A percentile compares a stretch with the other conserved stretches of the same genome.
phyloP scores from a whole-genome alignment of 768 basidiomycete species.

The Calocybe cyanea region DNA sequence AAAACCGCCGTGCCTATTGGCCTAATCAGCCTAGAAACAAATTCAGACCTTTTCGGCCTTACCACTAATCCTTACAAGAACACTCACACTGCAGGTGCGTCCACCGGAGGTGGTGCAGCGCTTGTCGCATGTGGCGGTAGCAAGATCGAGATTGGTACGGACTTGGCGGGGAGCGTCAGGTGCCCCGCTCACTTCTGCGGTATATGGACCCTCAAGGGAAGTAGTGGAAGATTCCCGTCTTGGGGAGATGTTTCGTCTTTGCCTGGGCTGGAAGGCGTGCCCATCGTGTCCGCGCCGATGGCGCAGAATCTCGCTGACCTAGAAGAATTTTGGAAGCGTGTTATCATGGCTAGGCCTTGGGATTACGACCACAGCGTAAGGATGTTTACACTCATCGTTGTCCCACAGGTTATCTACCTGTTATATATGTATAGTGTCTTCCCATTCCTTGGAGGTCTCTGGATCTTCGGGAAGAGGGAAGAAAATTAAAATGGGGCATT shows the following conservation, averaged over 20 bases:
- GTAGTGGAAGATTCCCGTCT: slow-evolving; percentile 52
- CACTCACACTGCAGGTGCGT: slow-evolving; percentile 54
- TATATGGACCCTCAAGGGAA: slow-evolving; percentile 60
- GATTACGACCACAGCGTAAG: slow-evolving; percentile 58
- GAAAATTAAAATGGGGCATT: slow-evolving; percentile 58
- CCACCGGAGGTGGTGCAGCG: slow-evolving; percentile 68
- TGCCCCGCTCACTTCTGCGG: slow-evolving; percentile 75
- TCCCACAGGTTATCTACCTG: neutral
- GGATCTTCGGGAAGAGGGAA: slow-evolving; percentile 41
- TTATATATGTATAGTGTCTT: slow-evolving; percentile 34
- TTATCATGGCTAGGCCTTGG: slow-evolving; percentile 62
- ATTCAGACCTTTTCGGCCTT: slow-evolving; percentile 57
- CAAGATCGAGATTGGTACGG: slow-evolving; percentile 68
- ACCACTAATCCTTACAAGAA: slow-evolving; percentile 62
- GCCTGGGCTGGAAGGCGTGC: slow-evolving; percentile 56
- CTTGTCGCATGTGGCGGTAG: slow-evolving; percentile 62
- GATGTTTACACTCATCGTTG: neutral
- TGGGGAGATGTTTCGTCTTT: slow-evolving; percentile 44
- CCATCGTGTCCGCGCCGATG: slow-evolving; percentile 55
- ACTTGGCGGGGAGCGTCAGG: slow-evolving; percentile 70
- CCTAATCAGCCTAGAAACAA: slow-evolving; percentile 52
- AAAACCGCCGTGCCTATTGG: slow-evolving; percentile 63
- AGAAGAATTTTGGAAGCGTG: slow-evolving; percentile 60
- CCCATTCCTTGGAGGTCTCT: slow-evolving; percentile 48
- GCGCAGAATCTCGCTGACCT: slow-evolving; percentile 59